phyloP scores from a whole-genome alignment of 2,329 filamentous ascomycete species.

The Clarireedia paspali region DNA sequence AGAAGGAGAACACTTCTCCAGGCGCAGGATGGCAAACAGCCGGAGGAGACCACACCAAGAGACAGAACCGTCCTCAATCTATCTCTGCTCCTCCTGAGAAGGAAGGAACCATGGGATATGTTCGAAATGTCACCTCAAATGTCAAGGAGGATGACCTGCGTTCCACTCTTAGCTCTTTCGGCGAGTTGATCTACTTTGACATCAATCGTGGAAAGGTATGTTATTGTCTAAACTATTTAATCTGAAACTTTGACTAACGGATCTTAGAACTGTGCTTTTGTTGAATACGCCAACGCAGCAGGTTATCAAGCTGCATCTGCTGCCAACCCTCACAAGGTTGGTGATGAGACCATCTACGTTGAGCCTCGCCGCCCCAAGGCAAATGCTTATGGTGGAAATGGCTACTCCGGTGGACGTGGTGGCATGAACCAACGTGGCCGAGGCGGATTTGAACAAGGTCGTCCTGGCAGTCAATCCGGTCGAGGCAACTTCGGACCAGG shows the following conservation, averaged over 20 bases:
- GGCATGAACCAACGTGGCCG: conserved; percentile 56
- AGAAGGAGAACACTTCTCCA: conserved; percentile 27
- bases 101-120: conserved; percentile 75
- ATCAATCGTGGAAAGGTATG: conserved; percentile 78
- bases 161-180: conserved; percentile 62
- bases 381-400: conserved; percentile 61
- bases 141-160: conserved; percentile 69
- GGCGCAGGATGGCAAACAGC: conserved; percentile 77
- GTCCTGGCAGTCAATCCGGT: conserved; percentile 29
- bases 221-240: background rate
- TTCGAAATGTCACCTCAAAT: conserved; percentile 92
- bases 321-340: conserved; percentile 80
- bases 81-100: conserved; percentile 57
- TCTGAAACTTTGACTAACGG: conserved; percentile 11
- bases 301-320: conserved; percentile 77
- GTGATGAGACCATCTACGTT: conserved; percentile 73
- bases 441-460: conserved; percentile 55
- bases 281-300: conserved; percentile 77
- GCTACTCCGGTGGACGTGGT: conserved; percentile 55
- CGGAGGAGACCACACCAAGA: conserved; percentile 68
- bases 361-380: conserved; percentile 82
- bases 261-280: conserved; percentile 84
- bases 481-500: conserved; percentile 35
- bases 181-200: conserved; percentile 65
- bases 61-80: conserved; percentile 68